Percentiles rank a stretch among this genome's conserved stretches.
Conservation (phyloP, 108 stramenopile species). For the Cyclostephanos tholiformis region DNA sequence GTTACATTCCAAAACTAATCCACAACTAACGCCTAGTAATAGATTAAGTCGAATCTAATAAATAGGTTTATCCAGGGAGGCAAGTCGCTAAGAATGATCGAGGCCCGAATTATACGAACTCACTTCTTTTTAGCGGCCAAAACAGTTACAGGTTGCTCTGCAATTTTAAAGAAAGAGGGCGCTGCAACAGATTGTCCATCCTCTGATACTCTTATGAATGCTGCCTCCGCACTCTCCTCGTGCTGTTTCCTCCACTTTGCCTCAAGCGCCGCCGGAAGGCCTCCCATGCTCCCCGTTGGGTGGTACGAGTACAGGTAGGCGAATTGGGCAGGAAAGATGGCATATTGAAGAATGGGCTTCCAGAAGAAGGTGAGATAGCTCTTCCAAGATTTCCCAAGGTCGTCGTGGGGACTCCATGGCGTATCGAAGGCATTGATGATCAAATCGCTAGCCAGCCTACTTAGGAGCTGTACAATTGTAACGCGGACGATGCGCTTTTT, state of each 20-base stretch:
- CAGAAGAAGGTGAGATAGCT: conserved; percentile 91
- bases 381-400: conserved; percentile 88
- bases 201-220: conserved; percentile 62
- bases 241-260: conserved; percentile 74
- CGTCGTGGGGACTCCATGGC: conserved; percentile 89
- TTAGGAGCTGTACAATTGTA: conserved; percentile 89
- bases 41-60: not conserved
- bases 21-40: too few species aligned
- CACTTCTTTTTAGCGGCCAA: conserved; percentile 32
- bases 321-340: conserved; percentile 90
- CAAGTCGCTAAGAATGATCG: not conserved
- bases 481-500: conserved; percentile 88
- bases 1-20: too few species aligned
- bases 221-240: conserved; percentile 66
- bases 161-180: conserved; percentile 86
- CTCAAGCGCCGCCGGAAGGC: conserved; percentile 64
- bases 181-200: conserved; percentile 58
- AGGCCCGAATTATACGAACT: not conserved
- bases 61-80: not conserved
- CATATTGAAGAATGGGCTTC: conserved; percentile 89
- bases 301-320: conserved; percentile 88
- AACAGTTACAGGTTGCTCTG: conserved; percentile 51
- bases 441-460: conserved; percentile 91
- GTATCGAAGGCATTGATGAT: conserved; percentile 96
- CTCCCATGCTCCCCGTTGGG: conserved; percentile 84